Evolutionary conservation across 108 stramenopile genomes (phyloP).

Genomic region (Nitzschia inconspicua): DNA sequence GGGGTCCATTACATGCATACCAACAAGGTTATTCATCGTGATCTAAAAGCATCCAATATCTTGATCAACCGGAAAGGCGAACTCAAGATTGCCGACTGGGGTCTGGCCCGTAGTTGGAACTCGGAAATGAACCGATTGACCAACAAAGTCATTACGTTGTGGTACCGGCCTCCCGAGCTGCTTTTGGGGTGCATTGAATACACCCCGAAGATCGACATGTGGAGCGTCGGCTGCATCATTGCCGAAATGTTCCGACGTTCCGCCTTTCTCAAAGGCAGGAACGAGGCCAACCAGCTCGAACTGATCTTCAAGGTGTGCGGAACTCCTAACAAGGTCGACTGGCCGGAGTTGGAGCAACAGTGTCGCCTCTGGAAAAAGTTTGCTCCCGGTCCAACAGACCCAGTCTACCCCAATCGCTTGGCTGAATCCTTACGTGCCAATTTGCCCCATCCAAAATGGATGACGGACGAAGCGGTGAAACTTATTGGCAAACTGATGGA

Average conservation of each 20-base stretch:
- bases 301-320: conserved; percentile 79
- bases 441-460: conserved; percentile 77
- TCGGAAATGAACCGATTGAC: conserved; percentile 86
- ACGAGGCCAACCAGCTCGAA: conserved; percentile 76
- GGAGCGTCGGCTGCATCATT: conserved; percentile 97
- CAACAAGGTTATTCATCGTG: conserved; percentile 93
- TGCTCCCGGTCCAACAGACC: conserved; percentile 48
- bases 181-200: conserved; percentile 84
- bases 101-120: conserved; percentile 90
- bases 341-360: conserved; percentile 67
- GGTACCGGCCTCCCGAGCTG: conserved; percentile 97
- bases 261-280: conserved; percentile 71
- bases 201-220: conserved; percentile 92
- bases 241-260: conserved; percentile 92
- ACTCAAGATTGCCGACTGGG: conserved; percentile 97
- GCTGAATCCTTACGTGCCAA: conserved; percentile 54
- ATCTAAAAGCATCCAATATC: conserved; percentile 93
- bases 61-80: conserved; percentile 86
- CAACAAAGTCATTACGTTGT: conserved; percentile 93
- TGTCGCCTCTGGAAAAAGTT: conserved; percentile 80
- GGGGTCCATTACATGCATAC: conserved; percentile 93
- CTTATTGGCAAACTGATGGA: conserved; percentile 73
- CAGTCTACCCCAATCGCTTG: conserved; percentile 54
- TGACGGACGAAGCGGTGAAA: conserved; percentile 82
- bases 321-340: conserved; percentile 64